Conservation (phyloP, 1,139 yeast genomes). For the Pichia sp. region DNA sequence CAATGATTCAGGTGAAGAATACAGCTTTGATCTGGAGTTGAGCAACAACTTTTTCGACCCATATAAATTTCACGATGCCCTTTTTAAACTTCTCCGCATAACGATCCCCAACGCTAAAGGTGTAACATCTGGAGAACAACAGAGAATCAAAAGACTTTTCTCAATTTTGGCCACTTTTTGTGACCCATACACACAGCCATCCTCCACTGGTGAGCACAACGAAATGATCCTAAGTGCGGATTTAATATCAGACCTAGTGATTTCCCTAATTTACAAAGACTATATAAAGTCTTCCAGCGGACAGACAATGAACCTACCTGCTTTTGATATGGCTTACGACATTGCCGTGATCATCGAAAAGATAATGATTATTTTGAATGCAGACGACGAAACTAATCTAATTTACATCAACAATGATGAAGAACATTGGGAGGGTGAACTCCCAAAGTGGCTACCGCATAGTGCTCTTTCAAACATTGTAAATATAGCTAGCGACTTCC, state of each 20-base stretch:
- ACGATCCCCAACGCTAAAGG: constrained; percentile 12
- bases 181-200: constrained; percentile 68
- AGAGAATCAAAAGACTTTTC: constrained; percentile 24
- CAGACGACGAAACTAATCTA: constrained; percentile 45
- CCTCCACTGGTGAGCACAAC: constrained; percentile 46
- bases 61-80: constrained; percentile 23
- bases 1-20: constrained; percentile 20
- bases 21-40: constrained; percentile 27
- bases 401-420: constrained; percentile 44
- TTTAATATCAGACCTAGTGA: constrained; percentile 46
- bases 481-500: constrained; percentile 28
- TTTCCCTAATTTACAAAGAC: constrained; percentile 38
- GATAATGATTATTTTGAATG: constrained; percentile 40
- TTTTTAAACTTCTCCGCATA: constrained; percentile 23
- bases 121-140: constrained; percentile 1
- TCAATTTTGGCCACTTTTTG: constrained; percentile 42
- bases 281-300: constrained; percentile 13
- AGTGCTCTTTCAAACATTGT: constrained; percentile 30
- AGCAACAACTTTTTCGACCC: constrained; percentile 24
- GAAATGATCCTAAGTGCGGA: constrained; percentile 47
- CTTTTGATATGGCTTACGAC: constrained; percentile 40
- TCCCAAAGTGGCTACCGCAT: constrained; percentile 52
- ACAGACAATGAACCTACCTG: constrained; percentile 18
- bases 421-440: constrained; percentile 38
- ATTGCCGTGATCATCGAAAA: constrained; percentile 43